A percentile compares a stretch with the other conserved stretches of the same genome.
These are phyloP conservation scores for Ehretia macrophylla DNA, from an alignment of 257 asterid species.

Conservation along the genomic window DNA sequence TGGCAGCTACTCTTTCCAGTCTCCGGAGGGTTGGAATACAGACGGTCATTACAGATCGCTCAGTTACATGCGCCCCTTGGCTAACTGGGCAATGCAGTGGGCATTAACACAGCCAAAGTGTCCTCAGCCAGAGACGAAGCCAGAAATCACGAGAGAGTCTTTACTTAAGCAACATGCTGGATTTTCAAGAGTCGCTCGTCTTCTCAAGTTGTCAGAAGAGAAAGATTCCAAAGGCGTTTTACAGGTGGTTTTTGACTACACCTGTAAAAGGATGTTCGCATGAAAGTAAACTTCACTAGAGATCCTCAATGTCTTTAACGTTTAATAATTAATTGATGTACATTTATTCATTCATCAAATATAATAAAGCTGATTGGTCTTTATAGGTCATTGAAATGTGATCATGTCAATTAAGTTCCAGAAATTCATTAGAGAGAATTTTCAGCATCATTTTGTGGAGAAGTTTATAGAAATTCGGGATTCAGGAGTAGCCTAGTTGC, in stretches of 20 bases:
- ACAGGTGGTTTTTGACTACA: slow-evolving; percentile 68
- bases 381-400: too few species aligned
- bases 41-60: slow-evolving; percentile 76
- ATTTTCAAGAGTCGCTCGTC: slow-evolving; percentile 69
- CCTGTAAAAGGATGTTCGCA: slow-evolving; percentile 67
- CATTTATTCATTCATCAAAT: neutral
- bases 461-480: too few species aligned
- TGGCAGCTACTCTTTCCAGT: slow-evolving; percentile 79
- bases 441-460: too few species aligned
- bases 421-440: too few species aligned
- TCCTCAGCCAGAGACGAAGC: slow-evolving; percentile 34
- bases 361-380: neutral
- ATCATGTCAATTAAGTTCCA: too few species aligned
- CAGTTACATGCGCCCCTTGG: slow-evolving; percentile 86
- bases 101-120: slow-evolving; percentile 52
- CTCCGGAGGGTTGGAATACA: slow-evolving; percentile 80
- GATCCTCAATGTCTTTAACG: neutral
- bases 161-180: slow-evolving; percentile 67
- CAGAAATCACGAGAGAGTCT: slow-evolving; percentile 48
- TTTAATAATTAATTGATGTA: neutral
- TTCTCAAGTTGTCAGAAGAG: slow-evolving; percentile 62
- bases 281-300: slow-evolving; percentile 19
- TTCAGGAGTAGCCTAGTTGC: too few species aligned
- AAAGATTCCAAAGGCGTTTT: slow-evolving; percentile 59
- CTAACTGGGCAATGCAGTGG: slow-evolving; percentile 99